phyloP scores from a whole-genome alignment of 139 green algal species.

The Picochlorum sp. region DNA sequence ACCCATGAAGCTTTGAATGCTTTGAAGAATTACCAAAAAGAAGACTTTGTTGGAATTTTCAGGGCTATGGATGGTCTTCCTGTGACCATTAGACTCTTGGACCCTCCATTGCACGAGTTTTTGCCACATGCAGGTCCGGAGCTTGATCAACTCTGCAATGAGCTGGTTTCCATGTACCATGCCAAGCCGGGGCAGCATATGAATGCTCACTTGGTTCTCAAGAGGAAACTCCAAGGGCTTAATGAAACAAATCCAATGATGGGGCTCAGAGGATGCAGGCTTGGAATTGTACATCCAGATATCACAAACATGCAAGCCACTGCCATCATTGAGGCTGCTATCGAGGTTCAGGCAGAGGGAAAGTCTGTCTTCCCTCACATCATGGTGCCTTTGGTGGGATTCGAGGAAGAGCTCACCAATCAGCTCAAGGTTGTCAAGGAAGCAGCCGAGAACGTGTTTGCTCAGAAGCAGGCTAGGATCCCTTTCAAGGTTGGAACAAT shows the following conservation, averaged over 20 bases:
- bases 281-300: slow-evolving; percentile 83
- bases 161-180: slow-evolving; percentile 26
- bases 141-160: slow-evolving; percentile 40
- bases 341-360: slow-evolving; percentile 42
- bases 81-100: slow-evolving; percentile 85
- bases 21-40: slow-evolving; percentile 61
- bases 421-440: slow-evolving; percentile 44
- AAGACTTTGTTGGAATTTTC: slow-evolving; percentile 82
- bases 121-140: slow-evolving; percentile 57
- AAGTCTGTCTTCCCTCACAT: slow-evolving; percentile 56
- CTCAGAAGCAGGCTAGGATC: slow-evolving; percentile 25
- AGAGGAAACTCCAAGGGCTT: slow-evolving; percentile 58
- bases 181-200: slow-evolving; percentile 1
- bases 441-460: slow-evolving; percentile 37
- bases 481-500: slow-evolving; percentile 76
- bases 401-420: slow-evolving; percentile 52
- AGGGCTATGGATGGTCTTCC: slow-evolving; percentile 72
- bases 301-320: slow-evolving; percentile 66
- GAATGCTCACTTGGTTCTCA: slow-evolving; percentile 26
- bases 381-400: slow-evolving; percentile 87
- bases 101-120: slow-evolving; percentile 94
- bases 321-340: slow-evolving; percentile 80
- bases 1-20: slow-evolving; percentile 49
- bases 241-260: slow-evolving; percentile 81
- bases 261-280: slow-evolving; percentile 76